phyloP scores from a whole-genome alignment of 2,329 filamentous ascomycete species.

The Botrytis byssoidea region DNA sequence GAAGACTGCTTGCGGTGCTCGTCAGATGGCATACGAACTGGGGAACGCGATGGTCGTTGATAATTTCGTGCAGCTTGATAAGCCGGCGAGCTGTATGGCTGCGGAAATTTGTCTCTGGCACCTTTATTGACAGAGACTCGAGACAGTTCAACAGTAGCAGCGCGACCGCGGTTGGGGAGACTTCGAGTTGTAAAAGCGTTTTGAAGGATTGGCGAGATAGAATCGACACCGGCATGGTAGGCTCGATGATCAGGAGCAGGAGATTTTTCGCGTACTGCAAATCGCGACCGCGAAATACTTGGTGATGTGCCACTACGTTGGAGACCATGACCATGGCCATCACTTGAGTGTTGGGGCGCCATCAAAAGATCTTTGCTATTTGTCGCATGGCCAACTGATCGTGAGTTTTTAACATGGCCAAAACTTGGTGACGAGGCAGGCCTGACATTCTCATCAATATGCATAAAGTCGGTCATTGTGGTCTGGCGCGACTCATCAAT shows the following conservation, averaged over 20 bases:
- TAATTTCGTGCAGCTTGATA: conserved; percentile 1
- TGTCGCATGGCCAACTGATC: conserved; percentile 27
- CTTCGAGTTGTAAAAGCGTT: not conserved
- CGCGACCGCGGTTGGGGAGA: not conserved
- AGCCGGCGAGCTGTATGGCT: conserved; percentile 5
- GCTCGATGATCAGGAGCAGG: not conserved
- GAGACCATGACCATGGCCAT: conserved; percentile 20
- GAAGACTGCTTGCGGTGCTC: not conserved
- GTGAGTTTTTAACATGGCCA: conserved; percentile 31
- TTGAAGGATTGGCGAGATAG: conserved; percentile 11
- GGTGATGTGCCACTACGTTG: conserved; percentile 29
- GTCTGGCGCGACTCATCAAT: conserved; percentile 27
- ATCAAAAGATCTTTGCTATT: conserved; percentile 10
- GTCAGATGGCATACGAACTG: not conserved
- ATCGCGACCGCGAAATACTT: conserved; percentile 17
- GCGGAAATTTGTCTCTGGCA: not conserved
- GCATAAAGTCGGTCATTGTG: conserved; percentile 33
- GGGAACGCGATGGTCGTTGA: conserved; percentile 6
- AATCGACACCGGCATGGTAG: conserved; percentile 1
- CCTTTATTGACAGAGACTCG: not conserved
- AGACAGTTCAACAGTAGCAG: conserved; percentile 2
- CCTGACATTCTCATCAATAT: conserved; percentile 18
- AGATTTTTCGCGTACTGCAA: not conserved
- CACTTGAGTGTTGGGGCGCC: conserved; percentile 5
- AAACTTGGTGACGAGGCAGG: conserved; percentile 23